phyloP scores from a whole-genome alignment of 257 asterid genomes.

The Anisodus acutangulus region DNA sequence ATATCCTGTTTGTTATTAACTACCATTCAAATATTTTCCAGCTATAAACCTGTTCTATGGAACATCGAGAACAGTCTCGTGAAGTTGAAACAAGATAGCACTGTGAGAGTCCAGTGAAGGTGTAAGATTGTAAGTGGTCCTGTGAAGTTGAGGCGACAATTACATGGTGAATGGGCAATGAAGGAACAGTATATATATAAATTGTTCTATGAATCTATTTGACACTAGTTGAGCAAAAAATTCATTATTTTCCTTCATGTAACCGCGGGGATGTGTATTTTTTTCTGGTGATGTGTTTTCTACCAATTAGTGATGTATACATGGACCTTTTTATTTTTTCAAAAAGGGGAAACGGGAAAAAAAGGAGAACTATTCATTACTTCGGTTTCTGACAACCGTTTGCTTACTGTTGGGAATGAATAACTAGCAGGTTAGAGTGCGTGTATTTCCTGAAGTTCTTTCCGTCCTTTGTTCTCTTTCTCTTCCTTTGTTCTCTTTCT shows the following conservation, averaged over 20 bases:
- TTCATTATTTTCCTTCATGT: background rate
- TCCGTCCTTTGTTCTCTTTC: no score
- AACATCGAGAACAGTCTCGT: constrained; percentile 75
- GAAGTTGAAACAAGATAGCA: constrained; percentile 78
- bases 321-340: background rate
- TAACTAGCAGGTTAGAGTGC: no score
- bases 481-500: no score
- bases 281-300: background rate
- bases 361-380: no score
- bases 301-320: background rate
- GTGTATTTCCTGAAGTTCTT: no score
- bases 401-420: no score
- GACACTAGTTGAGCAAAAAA: background rate
- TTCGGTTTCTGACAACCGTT: no score
- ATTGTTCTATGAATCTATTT: background rate
- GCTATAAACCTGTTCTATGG: constrained; percentile 80
- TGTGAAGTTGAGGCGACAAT: background rate
- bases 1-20: constrained; percentile 25
- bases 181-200: background rate
- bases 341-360: no score
- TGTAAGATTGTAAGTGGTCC: background rate
- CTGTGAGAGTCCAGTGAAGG: constrained; percentile 51
- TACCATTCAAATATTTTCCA: constrained; percentile 38
- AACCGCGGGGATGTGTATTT: no score
- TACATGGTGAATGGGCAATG: background rate